These are phyloP conservation scores for Aspergillus spinulosporus DNA, from an alignment of 2,329 filamentous ascomycete genomes.

Conservation along the genomic window DNA sequence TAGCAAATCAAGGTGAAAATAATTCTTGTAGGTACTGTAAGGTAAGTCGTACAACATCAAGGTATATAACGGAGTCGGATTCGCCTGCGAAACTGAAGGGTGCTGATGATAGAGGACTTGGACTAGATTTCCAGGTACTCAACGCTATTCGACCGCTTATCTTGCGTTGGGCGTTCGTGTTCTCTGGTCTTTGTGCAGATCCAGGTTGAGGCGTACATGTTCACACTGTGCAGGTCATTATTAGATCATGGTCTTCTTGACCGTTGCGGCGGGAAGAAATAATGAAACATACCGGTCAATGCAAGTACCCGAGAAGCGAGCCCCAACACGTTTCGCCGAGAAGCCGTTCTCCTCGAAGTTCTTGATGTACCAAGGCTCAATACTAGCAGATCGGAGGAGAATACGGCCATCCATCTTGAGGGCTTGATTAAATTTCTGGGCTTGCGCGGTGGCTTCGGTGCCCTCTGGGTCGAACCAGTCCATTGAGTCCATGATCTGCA, in stretches of 20 bases:
- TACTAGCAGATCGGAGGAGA: not conserved
- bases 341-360: not conserved
- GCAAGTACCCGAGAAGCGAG: not conserved
- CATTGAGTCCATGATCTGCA: not conserved
- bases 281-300: not conserved
- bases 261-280: too few relatives aligned
- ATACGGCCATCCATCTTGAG: not conserved
- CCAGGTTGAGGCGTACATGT: conserved; percentile 4
- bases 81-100: conserved; percentile 6
- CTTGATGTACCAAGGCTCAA: not conserved
- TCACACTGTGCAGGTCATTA: conserved; percentile 36
- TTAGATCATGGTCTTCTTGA: not conserved
- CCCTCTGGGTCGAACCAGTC: not conserved
- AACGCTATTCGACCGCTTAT: conserved; percentile 14
- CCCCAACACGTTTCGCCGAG: not conserved
- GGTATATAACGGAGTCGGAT: not conserved
- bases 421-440: not conserved
- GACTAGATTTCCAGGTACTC: conserved; percentile 11
- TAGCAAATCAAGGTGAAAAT: not conserved
- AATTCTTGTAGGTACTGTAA: not conserved
- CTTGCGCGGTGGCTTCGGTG: not conserved
- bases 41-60: not conserved
- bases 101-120: not conserved
- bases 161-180: conserved; percentile 24
- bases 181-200: conserved; percentile 27